Conservation (phyloP, 768 basidiomycete genomes). For the Podaxis sp. region DNA sequence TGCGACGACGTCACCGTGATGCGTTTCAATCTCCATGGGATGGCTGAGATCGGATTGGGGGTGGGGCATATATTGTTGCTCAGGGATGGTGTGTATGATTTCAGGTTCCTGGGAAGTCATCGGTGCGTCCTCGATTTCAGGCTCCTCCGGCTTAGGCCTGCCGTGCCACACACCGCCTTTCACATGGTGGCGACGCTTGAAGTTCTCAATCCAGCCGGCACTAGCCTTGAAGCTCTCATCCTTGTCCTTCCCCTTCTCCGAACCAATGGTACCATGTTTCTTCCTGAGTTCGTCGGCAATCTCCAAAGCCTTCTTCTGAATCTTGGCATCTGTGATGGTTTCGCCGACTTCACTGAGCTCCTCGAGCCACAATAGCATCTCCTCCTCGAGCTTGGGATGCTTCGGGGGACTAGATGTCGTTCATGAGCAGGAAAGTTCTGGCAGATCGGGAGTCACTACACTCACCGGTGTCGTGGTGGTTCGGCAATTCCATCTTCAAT, state of each 20-base stretch:
- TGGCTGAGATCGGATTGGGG: slow-evolving; percentile 2
- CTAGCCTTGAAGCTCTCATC: slow-evolving; percentile 88
- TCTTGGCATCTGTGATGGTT: slow-evolving; percentile 63
- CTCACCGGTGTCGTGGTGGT: slow-evolving; percentile 68
- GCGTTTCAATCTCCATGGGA: slow-evolving; percentile 8
- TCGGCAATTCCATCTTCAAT: slow-evolving; percentile 58
- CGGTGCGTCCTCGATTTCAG: slow-evolving; percentile 6
- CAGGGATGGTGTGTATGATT: slow-evolving; percentile 6
- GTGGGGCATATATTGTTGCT: slow-evolving; percentile 13
- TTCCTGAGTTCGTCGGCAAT: slow-evolving; percentile 48
- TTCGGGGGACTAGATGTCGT: slow-evolving; percentile 61
- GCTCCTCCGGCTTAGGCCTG: slow-evolving; percentile 17
- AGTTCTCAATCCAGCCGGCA: slow-evolving; percentile 90
- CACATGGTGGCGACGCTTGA: slow-evolving; percentile 81
- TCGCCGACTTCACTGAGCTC: slow-evolving; percentile 46
- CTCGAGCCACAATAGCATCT: slow-evolving; percentile 60
- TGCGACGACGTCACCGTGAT: slow-evolving; percentile 1
- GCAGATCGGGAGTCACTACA: slow-evolving; percentile 1
- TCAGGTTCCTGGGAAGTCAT: slow-evolving; percentile 17
- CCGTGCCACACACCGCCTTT: slow-evolving; percentile 54
- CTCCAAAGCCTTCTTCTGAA: slow-evolving; percentile 66
- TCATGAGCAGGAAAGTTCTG: slow-evolving; percentile 16
- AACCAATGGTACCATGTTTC: slow-evolving; percentile 38
- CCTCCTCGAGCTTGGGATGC: slow-evolving; percentile 74
- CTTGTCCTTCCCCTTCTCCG: slow-evolving; percentile 19